phyloP scores from a whole-genome alignment of 2,329 filamentous ascomycete species.

The Xylaria sp. region DNA sequence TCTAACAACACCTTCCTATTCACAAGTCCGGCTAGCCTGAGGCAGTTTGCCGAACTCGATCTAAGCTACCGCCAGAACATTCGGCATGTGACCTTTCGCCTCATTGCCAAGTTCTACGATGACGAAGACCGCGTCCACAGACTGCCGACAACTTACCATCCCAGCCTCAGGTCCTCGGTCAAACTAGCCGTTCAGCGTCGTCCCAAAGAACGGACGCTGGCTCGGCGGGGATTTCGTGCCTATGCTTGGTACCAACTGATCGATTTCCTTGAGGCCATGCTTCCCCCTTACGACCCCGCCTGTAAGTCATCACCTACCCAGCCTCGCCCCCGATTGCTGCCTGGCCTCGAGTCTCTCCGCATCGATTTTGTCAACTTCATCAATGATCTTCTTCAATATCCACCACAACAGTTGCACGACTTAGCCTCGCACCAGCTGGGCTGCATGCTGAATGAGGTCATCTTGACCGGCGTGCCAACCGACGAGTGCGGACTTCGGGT shows the following conservation, averaged over 20 bases:
- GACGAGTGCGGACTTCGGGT: slow-evolving; percentile 56
- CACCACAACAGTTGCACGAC: slow-evolving; percentile 56
- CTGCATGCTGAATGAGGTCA: slow-evolving; percentile 58
- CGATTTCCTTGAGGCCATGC: slow-evolving; percentile 57
- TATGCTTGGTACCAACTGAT: slow-evolving; percentile 61
- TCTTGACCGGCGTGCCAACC: slow-evolving; percentile 57
- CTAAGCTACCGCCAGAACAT: slow-evolving; percentile 51
- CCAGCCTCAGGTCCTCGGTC: slow-evolving; percentile 49
- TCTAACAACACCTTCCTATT: slow-evolving; percentile 59
- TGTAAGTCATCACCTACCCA: slow-evolving; percentile 8
- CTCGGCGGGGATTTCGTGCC: slow-evolving; percentile 58
- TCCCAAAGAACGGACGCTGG: slow-evolving; percentile 51
- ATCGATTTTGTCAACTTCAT: slow-evolving; percentile 63
- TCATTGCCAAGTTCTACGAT: slow-evolving; percentile 62
- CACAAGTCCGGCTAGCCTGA: slow-evolving; percentile 56
- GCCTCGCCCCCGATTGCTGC: slow-evolving; percentile 51
- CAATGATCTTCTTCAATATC: slow-evolving; percentile 51
- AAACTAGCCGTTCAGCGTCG: slow-evolving; percentile 50
- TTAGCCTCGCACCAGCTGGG: slow-evolving; percentile 60
- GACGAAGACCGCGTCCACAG: slow-evolving; percentile 52
- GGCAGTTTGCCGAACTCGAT: slow-evolving; percentile 54
- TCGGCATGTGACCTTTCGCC: slow-evolving; percentile 54
- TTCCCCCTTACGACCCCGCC: slow-evolving; percentile 56
- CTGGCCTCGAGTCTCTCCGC: slow-evolving; percentile 53
- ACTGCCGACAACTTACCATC: slow-evolving; percentile 50